phyloP scores from a whole-genome alignment of 768 basidiomycete genomes.

The Gloeostereum incarnatum region DNA sequence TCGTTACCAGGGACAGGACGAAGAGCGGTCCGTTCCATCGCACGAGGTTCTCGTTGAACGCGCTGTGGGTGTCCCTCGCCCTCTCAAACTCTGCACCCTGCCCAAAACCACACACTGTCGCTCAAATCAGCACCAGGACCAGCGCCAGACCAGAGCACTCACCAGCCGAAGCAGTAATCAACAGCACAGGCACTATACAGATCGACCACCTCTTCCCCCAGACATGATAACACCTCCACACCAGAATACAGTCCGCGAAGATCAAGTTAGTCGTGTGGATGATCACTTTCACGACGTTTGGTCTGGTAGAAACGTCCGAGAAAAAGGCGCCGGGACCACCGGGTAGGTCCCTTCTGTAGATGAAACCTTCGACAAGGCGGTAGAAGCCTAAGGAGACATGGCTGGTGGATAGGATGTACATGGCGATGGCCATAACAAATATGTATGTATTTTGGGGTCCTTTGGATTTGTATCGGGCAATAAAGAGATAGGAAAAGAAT shows the following conservation, averaged over 20 bases:
- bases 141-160: slow-evolving; percentile 1
- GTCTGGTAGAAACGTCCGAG: slow-evolving; percentile 21
- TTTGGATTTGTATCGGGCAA: slow-evolving; percentile 14
- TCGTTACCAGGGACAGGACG: slow-evolving; percentile 21
- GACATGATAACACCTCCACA: slow-evolving; percentile 20
- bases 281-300: slow-evolving; percentile 24
- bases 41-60: slow-evolving; percentile 20
- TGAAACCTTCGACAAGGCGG: slow-evolving; percentile 25
- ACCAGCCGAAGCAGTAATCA: slow-evolving; percentile 21
- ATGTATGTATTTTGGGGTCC: slow-evolving; percentile 14
- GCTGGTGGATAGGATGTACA: slow-evolving; percentile 23
- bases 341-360: slow-evolving; percentile 15
- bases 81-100: slow-evolving; percentile 19
- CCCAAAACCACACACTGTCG: slow-evolving; percentile 20
- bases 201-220: slow-evolving; percentile 21
- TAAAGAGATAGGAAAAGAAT: slow-evolving; percentile 17
- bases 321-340: slow-evolving; percentile 22
- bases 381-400: slow-evolving; percentile 24
- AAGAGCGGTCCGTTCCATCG: slow-evolving; percentile 26
- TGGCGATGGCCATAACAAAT: slow-evolving; percentile 14
- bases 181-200: slow-evolving; percentile 17
- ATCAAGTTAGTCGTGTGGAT: slow-evolving; percentile 22
- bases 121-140: not conserved
- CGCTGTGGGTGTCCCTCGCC: slow-evolving; percentile 17
- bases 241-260: slow-evolving; percentile 20